Evolutionary conservation across 1,284 basidiomycete species (phyloP).

Genomic region (Apiotrichum sp.): DNA sequence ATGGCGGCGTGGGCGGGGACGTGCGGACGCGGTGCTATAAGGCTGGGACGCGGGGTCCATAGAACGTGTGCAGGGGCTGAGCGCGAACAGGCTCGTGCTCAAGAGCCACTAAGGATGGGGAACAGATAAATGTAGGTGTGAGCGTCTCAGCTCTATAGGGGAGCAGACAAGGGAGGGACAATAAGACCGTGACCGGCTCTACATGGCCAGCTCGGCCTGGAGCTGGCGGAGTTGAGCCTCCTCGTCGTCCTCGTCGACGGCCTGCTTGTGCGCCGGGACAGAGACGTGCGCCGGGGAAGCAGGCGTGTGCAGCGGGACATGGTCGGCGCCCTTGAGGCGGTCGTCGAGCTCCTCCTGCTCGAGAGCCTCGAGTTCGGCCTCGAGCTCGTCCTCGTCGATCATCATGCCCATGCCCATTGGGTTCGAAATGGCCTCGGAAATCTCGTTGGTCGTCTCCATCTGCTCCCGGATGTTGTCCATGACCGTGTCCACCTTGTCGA

Average conservation of each 20-base stretch:
- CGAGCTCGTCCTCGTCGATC: conserved; percentile 78
- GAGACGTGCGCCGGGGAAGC: conserved; percentile 55
- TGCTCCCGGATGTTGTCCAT: conserved; percentile 91
- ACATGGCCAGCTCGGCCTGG: conserved; percentile 88
- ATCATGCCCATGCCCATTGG: conserved; percentile 62
- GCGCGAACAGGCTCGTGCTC: no score
- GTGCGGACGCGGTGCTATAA: no score
- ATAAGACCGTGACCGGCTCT: no score
- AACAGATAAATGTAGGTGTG: no score
- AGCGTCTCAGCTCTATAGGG: no score
- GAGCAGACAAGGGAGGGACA: no score
- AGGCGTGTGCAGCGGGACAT: conserved; percentile 82
- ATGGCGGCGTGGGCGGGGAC: no score
- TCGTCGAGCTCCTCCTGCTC: conserved; percentile 90
- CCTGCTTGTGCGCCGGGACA: conserved; percentile 2
- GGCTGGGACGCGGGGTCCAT: no score
- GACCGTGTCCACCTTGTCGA: conserved; percentile 85
- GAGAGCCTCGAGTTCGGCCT: conserved; percentile 76
- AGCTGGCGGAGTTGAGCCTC: conserved; percentile 85
- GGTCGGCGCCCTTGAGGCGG: conserved; percentile 78
- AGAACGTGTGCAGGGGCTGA: no score
- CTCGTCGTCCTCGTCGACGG: conserved; percentile 78
- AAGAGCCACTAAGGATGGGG: no score
- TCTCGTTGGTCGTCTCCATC: conserved; percentile 90
- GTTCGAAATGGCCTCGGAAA: conserved; percentile 87